A percentile compares a stretch with the other conserved stretches of the same genome.
These are phyloP conservation scores for Rosa multiflora DNA, from an alignment of 306 rosid genomes.

Conservation along the genomic window DNA sequence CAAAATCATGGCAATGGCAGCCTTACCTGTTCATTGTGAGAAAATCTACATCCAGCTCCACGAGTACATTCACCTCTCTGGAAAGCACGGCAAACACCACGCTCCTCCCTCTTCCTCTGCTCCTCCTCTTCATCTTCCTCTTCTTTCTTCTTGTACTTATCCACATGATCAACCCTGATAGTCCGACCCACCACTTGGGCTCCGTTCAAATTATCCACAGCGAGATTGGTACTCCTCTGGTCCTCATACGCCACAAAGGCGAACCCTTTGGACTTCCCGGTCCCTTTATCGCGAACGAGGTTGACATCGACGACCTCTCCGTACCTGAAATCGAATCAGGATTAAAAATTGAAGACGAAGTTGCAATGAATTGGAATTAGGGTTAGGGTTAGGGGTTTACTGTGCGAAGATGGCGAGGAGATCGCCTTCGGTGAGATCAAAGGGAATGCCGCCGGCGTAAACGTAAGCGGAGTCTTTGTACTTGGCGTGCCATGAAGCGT, in stretches of 20 bases:
- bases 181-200: slow-evolving; percentile 76
- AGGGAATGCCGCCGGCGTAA: slow-evolving; percentile 82
- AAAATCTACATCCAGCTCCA: slow-evolving; percentile 86
- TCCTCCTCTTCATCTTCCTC: slow-evolving; percentile 91
- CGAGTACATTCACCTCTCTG: slow-evolving; percentile 93
- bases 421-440: slow-evolving; percentile 93
- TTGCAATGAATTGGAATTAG: neutral
- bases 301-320: slow-evolving; percentile 92
- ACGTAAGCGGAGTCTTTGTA: slow-evolving; percentile 89
- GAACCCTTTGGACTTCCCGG: slow-evolving; percentile 88
- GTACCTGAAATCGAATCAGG: slow-evolving; percentile 37
- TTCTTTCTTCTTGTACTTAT: slow-evolving; percentile 81
- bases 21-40: slow-evolving; percentile 83
- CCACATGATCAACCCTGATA: slow-evolving; percentile 87
- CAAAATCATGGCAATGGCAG: neutral
- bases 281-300: slow-evolving; percentile 85
- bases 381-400: slow-evolving; percentile 29
- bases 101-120: slow-evolving; percentile 77
- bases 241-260: slow-evolving; percentile 93
- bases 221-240: slow-evolving; percentile 86
- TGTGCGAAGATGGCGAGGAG: slow-evolving; percentile 89
- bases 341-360: neutral
- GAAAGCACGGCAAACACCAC: slow-evolving; percentile 93
- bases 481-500: slow-evolving; percentile 88
- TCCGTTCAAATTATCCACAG: slow-evolving; percentile 93